phyloP scores from a whole-genome alignment of 2,329 filamentous ascomycete species.

The Aspergillus fumigatus region DNA sequence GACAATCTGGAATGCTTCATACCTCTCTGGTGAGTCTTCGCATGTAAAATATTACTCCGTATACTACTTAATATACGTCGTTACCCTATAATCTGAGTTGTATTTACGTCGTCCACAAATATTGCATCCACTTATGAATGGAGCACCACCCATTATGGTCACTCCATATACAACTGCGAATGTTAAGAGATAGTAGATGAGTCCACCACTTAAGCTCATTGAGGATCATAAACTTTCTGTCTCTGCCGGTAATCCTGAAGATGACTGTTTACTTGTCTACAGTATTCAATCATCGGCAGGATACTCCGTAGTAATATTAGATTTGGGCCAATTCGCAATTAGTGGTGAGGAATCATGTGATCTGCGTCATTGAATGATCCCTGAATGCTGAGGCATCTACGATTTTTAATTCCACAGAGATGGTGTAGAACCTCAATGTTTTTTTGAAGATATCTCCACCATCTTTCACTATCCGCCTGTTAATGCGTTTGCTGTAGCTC shows the following conservation, averaged over 20 bases:
- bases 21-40: conserved; percentile 7
- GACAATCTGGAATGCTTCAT: background rate
- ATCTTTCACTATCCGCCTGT: background rate
- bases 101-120: conserved; percentile 15
- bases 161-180: background rate
- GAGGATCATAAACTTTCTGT: no score
- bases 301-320: no score
- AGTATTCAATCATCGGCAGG: background rate
- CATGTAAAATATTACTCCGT: conserved; percentile 14
- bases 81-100: background rate
- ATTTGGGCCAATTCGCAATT: background rate
- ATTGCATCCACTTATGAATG: conserved; percentile 13
- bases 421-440: background rate
- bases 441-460: background rate
- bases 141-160: background rate
- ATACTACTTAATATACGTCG: conserved; percentile 4
- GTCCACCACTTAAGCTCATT: no score
- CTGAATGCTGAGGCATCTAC: background rate
- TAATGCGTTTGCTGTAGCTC: background rate
- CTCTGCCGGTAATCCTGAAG: no score
- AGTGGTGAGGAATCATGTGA: background rate
- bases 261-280: background rate
- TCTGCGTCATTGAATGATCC: background rate
- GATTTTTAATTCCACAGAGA: background rate
- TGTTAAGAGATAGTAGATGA: no score